Evolutionary conservation across 495 filamentous ascomycete genomes (phyloP), one percentile per base, ranked within the genome.

Genomic region (Collariella sp.): DNA sequence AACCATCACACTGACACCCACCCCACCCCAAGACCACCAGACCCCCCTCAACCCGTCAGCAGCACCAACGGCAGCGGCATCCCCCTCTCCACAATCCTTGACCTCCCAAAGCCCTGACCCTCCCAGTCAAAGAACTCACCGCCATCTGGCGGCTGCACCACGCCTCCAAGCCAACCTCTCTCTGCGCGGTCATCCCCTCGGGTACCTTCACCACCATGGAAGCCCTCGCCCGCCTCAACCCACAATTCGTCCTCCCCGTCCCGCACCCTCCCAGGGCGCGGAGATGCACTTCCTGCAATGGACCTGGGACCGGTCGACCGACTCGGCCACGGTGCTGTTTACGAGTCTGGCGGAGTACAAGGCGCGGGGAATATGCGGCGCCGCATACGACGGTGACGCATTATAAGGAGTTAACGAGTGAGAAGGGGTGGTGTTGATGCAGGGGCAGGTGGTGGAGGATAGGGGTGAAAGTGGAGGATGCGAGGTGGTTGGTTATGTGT

Each of bases 311-410:
- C 69, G 67, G 13, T 80, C 82, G 12, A 76, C 76, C 5, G 72
- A 80, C 29, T 86, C 85, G 3, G 79, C 83, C 0, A 95, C 89
- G 0, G 82, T 97, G 13, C 82, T 98, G 43, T 97, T 98, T 71
- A 97, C 93, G 7, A 82, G 88, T 58, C 76, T 98, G 22, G 91
- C 85, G 5, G 89, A 95, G 63, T 98, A 84, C 73, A 95, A 96
- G 74, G 72, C 91, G 53, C 80, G 90, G 94, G 26, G 84, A 96
- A 63, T 97, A 76, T 62, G 87, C 88, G 48, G 79, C 82, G 64
- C 93, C 93, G 41, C 93, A 98, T 60, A 97, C 94, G 3, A 96
- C 88, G 1, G 70, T 96, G 20, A 96, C 90, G 56, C 88, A 96
- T 62, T 88, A 97, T 67, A 70, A 83, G 19, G 93, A 98, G 56